Conservation (phyloP, 2,329 filamentous ascomycete genomes). For the Aspergillus fumigatus region DNA sequence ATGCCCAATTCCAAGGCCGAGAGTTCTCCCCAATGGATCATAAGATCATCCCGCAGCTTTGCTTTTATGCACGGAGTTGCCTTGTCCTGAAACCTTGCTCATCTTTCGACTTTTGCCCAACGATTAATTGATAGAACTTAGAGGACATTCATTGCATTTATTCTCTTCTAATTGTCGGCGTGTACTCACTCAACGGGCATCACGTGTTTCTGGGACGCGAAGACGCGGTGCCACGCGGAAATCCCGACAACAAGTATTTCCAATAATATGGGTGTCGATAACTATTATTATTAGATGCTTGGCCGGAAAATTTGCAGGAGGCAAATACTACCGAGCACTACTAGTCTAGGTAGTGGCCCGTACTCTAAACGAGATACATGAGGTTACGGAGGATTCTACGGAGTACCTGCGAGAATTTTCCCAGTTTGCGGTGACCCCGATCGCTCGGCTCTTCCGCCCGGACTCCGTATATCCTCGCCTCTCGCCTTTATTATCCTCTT, state of each 20-base stretch:
- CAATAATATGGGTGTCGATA: not conserved
- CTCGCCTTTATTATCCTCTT: slow-evolving; percentile 3
- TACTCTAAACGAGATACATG: not conserved
- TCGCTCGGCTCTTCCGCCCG: slow-evolving; percentile 4
- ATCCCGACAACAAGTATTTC: not conserved
- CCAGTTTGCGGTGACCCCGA: not conserved
- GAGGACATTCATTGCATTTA: not conserved
- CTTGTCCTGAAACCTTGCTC: not conserved
- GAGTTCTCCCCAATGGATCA: not conserved
- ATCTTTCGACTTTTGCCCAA: not conserved
- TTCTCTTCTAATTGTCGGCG: not conserved
- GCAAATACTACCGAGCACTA: not conserved
- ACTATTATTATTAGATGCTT: not conserved
- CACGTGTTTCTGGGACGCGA: not conserved
- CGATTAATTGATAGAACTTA: not conserved
- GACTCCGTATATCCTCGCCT: not conserved
- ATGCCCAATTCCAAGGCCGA: not conserved
- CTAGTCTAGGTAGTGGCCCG: too few species aligned
- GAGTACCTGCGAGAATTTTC: not conserved
- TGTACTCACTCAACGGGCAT: not conserved
- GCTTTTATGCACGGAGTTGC: not conserved
- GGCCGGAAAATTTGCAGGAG: not conserved
- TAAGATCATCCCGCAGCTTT: not conserved
- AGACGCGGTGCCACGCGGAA: not conserved
- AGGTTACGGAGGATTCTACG: not conserved